Percentiles rank a stretch among this genome's conserved stretches.
phyloP scores from a whole-genome alignment of 2,329 filamentous ascomycete species.

The Claviceps citrina region DNA sequence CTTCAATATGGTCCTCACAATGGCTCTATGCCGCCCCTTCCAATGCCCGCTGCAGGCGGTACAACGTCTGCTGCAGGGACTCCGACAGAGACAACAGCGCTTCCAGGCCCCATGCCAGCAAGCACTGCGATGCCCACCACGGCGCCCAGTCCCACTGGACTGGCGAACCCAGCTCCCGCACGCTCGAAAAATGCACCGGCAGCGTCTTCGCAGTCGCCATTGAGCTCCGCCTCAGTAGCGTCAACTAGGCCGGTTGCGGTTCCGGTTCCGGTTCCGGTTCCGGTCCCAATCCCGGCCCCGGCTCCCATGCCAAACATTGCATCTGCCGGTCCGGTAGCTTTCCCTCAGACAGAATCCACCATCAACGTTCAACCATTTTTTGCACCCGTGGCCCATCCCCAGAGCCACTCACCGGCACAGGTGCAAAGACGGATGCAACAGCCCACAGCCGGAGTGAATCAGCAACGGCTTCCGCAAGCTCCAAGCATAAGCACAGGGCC shows the following conservation, averaged over 20 bases:
- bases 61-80: slow-evolving; percentile 13
- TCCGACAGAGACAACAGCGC: slow-evolving; percentile 9
- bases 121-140: neutral
- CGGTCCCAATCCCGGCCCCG: neutral
- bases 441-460: neutral
- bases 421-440: neutral
- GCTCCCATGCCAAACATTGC: neutral
- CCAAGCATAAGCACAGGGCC: neutral
- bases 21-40: slow-evolving; percentile 42
- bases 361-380: neutral
- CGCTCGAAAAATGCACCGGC: neutral
- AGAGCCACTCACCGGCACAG: slow-evolving; percentile 5
- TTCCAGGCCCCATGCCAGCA: slow-evolving; percentile 4
- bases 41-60: slow-evolving; percentile 15
- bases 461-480: neutral
- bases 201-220: neutral
- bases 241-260: neutral
- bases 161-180: slow-evolving; percentile 1
- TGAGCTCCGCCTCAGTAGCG: neutral
- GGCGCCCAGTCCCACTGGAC: neutral
- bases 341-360: slow-evolving; percentile 5
- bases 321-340: slow-evolving; percentile 8
- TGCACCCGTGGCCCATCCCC: slow-evolving; percentile 4
- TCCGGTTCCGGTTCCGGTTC: too few species aligned
- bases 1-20: slow-evolving; percentile 52